A percentile compares a stretch with the other conserved stretches of the same genome.
Conservation (phyloP, 1,139 yeast genomes). For the Candida tetrigidarum region DNA sequence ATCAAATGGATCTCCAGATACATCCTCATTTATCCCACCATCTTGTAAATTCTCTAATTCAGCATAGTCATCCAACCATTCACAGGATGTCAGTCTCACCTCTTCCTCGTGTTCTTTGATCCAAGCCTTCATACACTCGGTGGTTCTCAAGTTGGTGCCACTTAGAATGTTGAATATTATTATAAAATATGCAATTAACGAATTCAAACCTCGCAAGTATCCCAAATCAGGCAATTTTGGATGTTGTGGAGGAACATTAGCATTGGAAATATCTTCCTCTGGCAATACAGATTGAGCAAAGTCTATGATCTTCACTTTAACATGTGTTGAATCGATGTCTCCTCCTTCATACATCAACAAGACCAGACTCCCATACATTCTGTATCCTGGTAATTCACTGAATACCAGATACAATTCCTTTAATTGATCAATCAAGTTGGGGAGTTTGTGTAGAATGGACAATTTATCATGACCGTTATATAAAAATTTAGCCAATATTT, state of each 20-base stretch:
- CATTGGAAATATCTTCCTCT: conserved; percentile 48
- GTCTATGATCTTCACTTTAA: conserved; percentile 79
- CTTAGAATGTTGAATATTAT: conserved; percentile 55
- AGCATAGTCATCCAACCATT: conserved; percentile 56
- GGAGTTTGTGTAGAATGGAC: conserved; percentile 71
- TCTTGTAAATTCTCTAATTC: conserved; percentile 32
- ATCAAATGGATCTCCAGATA: conserved; percentile 28
- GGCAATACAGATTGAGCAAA: conserved; percentile 95
- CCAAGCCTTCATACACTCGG: conserved; percentile 17
- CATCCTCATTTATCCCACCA: conserved; percentile 15
- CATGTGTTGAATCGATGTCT: conserved; percentile 28
- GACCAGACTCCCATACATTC: conserved; percentile 91
- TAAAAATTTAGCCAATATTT: conserved; percentile 73
- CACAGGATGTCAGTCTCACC: conserved; percentile 12
- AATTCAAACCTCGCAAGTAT: conserved; percentile 76
- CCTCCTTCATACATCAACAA: conserved; percentile 85
- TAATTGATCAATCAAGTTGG: conserved; percentile 63
- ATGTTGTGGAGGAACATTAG: conserved; percentile 64
- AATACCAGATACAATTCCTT: conserved; percentile 61
- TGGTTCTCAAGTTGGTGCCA: conserved; percentile 20
- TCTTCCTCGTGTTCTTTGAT: conserved; percentile 28
- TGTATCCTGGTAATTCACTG: conserved; percentile 66
- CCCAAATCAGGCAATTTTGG: conserved; percentile 75
- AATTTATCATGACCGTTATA: conserved; percentile 69
- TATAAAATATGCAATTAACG: conserved; percentile 66